Evolutionary conservation across 495 filamentous ascomycete species (phyloP).

Genomic region (Hypoxylon trugodes): DNA sequence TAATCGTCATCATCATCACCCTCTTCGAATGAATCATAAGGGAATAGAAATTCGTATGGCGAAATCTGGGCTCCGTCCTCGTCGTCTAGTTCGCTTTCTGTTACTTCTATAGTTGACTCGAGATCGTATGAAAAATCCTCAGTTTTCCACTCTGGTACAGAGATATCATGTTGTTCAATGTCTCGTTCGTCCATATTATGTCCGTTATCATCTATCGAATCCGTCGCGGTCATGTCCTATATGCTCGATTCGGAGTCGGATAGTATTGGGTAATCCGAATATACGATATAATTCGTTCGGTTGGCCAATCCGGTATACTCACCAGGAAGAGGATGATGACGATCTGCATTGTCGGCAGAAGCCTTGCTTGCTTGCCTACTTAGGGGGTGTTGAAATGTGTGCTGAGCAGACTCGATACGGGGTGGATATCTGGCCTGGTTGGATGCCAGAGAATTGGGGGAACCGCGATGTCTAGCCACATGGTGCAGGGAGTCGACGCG

Average conservation of each 20-base stretch:
- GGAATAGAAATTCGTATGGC: constrained; percentile 39
- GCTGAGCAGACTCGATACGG: constrained; percentile 58
- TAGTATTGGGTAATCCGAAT: constrained; percentile 36
- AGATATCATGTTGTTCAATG: constrained; percentile 8
- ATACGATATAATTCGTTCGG: constrained; percentile 33
- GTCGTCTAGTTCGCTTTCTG: constrained; percentile 2
- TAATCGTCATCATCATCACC: constrained; percentile 58
- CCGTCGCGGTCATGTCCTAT: constrained; percentile 24
- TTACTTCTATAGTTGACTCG: not conserved
- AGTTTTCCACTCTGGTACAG: constrained; percentile 13
- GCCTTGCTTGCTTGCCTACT: constrained; percentile 50
- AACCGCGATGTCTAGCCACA: constrained; percentile 40
- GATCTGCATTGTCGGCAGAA: constrained; percentile 40
- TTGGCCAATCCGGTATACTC: constrained; percentile 56
- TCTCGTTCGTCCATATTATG: not conserved
- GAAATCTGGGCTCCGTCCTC: constrained; percentile 24
- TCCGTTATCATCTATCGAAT: constrained; percentile 20
- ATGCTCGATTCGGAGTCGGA: constrained; percentile 19
- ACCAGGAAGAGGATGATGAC: constrained; percentile 70
- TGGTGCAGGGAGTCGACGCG: constrained; percentile 52
- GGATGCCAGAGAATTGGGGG: constrained; percentile 33
- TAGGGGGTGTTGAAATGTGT: constrained; percentile 51
- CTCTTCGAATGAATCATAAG: constrained; percentile 47
- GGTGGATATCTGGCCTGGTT: constrained; percentile 60
- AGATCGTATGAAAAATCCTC: constrained; percentile 16